A percentile compares a stretch with the other conserved stretches of the same genome.
Evolutionary conservation across 371 early-diverging fungal genomes (phyloP).

Genomic region (Mortierella sp.): DNA sequence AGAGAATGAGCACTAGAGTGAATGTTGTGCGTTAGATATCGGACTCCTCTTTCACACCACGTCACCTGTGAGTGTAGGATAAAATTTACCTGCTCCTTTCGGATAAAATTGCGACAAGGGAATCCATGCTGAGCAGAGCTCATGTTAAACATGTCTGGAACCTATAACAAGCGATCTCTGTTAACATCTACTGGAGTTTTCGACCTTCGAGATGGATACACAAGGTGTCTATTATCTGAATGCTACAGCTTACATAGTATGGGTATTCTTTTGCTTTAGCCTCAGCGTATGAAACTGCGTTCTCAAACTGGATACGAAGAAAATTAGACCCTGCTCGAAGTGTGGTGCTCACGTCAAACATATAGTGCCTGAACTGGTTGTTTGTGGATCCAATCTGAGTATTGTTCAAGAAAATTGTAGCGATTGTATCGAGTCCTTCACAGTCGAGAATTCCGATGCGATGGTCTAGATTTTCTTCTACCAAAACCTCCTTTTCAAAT

Average conservation of each 20-base stretch:
- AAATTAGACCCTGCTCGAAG: constrained; percentile 26
- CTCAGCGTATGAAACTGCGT: constrained; percentile 23
- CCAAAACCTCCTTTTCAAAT: constrained; percentile 16
- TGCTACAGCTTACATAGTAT: constrained; percentile 35
- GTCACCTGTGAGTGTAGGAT: neutral
- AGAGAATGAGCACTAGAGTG: constrained; percentile 46
- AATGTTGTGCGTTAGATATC: neutral
- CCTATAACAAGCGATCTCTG: constrained; percentile 14
- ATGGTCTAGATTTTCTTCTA: neutral
- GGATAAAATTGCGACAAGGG: constrained; percentile 41
- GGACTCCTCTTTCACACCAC: neutral
- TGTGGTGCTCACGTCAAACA: constrained; percentile 14
- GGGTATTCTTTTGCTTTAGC: constrained; percentile 35
- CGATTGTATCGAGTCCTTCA: constrained; percentile 61
- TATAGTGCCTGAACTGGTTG: constrained; percentile 58
- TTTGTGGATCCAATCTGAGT: constrained; percentile 33
- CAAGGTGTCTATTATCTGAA: neutral
- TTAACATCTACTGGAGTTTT: neutral
- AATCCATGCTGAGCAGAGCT: constrained; percentile 52
- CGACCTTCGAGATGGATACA: neutral
- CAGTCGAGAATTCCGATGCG: constrained; percentile 42
- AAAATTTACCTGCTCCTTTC: constrained; percentile 49
- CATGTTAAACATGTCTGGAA: constrained; percentile 56
- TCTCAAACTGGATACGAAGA: constrained; percentile 47
- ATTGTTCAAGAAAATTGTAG: constrained; percentile 57